These are phyloP conservation scores for Physaria fendleri DNA, from an alignment of 345 rosid genomes.

Conservation along the genomic window DNA sequence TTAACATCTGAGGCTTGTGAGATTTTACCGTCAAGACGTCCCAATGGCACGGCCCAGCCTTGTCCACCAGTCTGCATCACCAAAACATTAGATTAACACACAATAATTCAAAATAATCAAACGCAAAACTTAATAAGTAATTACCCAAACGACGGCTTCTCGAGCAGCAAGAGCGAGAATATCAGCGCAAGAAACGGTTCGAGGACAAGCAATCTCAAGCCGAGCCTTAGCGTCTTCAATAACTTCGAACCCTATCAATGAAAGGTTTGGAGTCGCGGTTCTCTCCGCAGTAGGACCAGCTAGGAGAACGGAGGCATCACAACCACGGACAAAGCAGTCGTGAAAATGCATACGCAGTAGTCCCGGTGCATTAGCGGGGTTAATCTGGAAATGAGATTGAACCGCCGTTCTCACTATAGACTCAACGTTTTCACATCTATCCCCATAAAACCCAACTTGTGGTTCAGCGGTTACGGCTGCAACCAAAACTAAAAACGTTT, in stretches of 20 bases:
- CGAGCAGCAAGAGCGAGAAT: slow-evolving; percentile 56
- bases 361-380: slow-evolving; percentile 41
- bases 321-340: slow-evolving; percentile 49
- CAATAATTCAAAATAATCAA: neutral
- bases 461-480: slow-evolving; percentile 20
- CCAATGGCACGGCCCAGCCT: slow-evolving; percentile 28
- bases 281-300: slow-evolving; percentile 40
- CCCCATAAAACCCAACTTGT: slow-evolving; percentile 17
- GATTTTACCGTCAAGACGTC: slow-evolving; percentile 29
- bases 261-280: slow-evolving; percentile 41
- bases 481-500: neutral
- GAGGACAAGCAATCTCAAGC: slow-evolving; percentile 46
- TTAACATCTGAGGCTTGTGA: slow-evolving; percentile 31
- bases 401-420: slow-evolving; percentile 23
- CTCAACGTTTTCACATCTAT: slow-evolving; percentile 22
- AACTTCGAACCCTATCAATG: slow-evolving; percentile 42
- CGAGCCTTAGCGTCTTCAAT: slow-evolving; percentile 45
- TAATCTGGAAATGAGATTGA: slow-evolving; percentile 21
- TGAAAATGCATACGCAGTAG: slow-evolving; percentile 54
- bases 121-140: neutral
- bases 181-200: slow-evolving; percentile 52
- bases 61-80: slow-evolving; percentile 29
- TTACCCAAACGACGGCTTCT: slow-evolving; percentile 46
- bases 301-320: slow-evolving; percentile 45
- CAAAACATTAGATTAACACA: neutral